Conservation (phyloP, 1,139 yeast genomes). For the Suhomyces yuchorum region DNA sequence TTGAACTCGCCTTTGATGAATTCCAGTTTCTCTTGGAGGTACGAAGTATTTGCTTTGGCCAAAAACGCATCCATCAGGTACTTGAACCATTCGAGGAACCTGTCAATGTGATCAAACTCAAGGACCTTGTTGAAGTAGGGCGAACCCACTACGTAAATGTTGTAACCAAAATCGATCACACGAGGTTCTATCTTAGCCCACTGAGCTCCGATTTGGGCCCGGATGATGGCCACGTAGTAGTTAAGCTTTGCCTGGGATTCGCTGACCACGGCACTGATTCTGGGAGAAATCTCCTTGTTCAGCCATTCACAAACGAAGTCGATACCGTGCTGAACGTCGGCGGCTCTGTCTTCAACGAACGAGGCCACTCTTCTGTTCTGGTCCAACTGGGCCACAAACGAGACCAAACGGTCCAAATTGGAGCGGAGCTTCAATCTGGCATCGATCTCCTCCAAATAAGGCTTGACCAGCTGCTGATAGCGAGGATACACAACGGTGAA, state of each 20-base stretch:
- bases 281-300: slow-evolving; percentile 1
- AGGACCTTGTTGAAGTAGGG: slow-evolving; percentile 4
- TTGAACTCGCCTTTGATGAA: slow-evolving; percentile 35
- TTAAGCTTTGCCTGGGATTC: neutral
- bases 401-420: neutral
- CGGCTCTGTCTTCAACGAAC: slow-evolving; percentile 3
- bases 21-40: slow-evolving; percentile 18
- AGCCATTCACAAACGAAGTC: slow-evolving; percentile 1
- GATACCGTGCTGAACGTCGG: slow-evolving; percentile 1
- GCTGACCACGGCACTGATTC: neutral
- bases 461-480: slow-evolving; percentile 9
- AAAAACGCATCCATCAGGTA: slow-evolving; percentile 9
- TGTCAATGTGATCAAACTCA: neutral
- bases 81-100: slow-evolving; percentile 1
- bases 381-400: slow-evolving; percentile 7
- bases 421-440: neutral
- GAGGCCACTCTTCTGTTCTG: slow-evolving; percentile 3
- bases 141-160: neutral
- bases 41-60: slow-evolving; percentile 11
- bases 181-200: slow-evolving; percentile 1
- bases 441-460: slow-evolving; percentile 10
- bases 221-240: neutral
- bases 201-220: neutral
- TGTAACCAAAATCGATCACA: neutral
- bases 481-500: slow-evolving; percentile 6